Percentiles rank a stretch among this genome's conserved stretches.
These are phyloP conservation scores for Venturiaceae sp. DNA, from an alignment of 2,329 filamentous ascomycete genomes.

Conservation along the genomic window DNA sequence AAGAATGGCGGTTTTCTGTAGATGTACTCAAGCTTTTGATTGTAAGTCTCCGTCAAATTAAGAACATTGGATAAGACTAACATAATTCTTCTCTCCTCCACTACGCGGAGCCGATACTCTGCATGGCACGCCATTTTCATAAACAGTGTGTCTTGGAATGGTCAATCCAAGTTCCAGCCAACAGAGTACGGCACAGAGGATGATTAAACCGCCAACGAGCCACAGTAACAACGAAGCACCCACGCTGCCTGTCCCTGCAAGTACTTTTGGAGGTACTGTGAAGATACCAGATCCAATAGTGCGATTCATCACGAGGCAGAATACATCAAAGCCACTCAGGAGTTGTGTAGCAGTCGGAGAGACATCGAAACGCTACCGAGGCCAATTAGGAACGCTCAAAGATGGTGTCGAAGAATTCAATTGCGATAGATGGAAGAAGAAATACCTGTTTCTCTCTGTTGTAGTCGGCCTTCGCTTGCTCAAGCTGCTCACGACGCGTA, in stretches of 20 bases:
- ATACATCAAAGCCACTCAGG: not conserved
- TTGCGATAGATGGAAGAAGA: not conserved
- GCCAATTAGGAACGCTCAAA: no score
- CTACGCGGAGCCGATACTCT: slow-evolving; percentile 17
- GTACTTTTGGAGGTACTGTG: slow-evolving; percentile 15
- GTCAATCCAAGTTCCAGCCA: slow-evolving; percentile 1
- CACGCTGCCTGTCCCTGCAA: slow-evolving; percentile 16
- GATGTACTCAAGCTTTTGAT: slow-evolving; percentile 32
- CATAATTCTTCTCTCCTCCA: slow-evolving; percentile 16
- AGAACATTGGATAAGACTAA: slow-evolving; percentile 1
- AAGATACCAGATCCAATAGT: slow-evolving; percentile 15
- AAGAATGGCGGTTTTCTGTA: slow-evolving; percentile 30
- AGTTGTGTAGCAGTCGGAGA: not conserved
- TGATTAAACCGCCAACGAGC: slow-evolving; percentile 11
- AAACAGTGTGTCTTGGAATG: not conserved
- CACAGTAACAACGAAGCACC: slow-evolving; percentile 29
- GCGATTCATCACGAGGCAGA: not conserved
- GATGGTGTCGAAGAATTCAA: not conserved
- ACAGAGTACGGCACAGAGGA: not conserved
- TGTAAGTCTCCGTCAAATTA: not conserved
- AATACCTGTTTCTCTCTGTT: not conserved
- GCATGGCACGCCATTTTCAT: slow-evolving; percentile 13
- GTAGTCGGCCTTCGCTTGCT: not conserved
- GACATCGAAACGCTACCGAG: not conserved
- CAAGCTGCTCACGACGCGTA: not conserved